These are phyloP conservation scores for Sporothrix mexicana DNA, from an alignment of 2,329 filamentous ascomycete genomes.

Conservation along the genomic window DNA sequence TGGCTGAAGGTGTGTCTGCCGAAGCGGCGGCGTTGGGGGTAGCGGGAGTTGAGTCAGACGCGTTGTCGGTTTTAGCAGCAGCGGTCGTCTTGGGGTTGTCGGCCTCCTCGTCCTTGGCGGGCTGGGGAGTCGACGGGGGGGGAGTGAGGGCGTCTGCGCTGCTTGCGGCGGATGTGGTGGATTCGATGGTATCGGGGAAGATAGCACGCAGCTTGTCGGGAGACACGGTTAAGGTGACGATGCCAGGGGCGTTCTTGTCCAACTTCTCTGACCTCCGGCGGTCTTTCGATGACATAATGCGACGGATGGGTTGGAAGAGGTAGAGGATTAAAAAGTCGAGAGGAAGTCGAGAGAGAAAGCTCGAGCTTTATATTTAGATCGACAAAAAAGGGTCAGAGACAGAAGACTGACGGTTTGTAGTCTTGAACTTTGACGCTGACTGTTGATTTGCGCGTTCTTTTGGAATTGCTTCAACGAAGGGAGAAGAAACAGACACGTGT, in stretches of 20 bases:
- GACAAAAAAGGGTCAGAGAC: neutral
- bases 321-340: neutral
- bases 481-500: neutral
- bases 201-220: constrained; percentile 58
- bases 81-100: neutral
- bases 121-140: constrained; percentile 39
- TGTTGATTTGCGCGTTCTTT: neutral
- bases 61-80: constrained; percentile 54
- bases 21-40: constrained; percentile 52
- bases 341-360: constrained; percentile 36
- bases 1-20: constrained; percentile 58
- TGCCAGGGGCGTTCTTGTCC: constrained; percentile 37
- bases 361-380: constrained; percentile 20
- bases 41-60: constrained; percentile 64
- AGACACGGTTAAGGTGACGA: constrained; percentile 61
- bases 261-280: constrained; percentile 51
- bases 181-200: constrained; percentile 44
- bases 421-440: neutral
- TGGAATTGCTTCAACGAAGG: neutral
- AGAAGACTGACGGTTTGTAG: too few relatives aligned
- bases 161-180: neutral
- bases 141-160: constrained; percentile 41
- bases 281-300: constrained; percentile 47
- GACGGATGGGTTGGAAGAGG: constrained; percentile 16
- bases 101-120: constrained; percentile 5